Evolutionary conservation across 148 eudicot species (phyloP).

Genomic region (Spergularia marina): DNA sequence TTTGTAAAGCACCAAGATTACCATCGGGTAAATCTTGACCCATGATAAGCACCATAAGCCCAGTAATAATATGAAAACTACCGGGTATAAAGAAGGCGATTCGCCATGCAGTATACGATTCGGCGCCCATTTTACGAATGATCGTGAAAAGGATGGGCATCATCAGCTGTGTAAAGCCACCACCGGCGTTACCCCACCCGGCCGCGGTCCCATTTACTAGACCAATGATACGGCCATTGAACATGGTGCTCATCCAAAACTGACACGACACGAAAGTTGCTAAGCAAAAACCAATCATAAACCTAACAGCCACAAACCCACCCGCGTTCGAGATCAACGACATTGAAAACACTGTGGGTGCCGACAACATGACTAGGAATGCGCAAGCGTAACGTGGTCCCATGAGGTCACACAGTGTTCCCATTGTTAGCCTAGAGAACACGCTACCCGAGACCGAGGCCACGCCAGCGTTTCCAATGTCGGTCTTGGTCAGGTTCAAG

Average conservation of each 20-base stretch:
- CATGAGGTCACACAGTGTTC: slow-evolving; percentile 43
- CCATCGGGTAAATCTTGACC: slow-evolving; percentile 61
- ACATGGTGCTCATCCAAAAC: slow-evolving; percentile 61
- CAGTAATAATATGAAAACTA: slow-evolving; percentile 33
- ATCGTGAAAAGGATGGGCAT: slow-evolving; percentile 48
- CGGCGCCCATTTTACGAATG: slow-evolving; percentile 26
- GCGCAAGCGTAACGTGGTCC: slow-evolving; percentile 52
- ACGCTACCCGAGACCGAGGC: slow-evolving; percentile 43
- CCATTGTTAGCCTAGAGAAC: slow-evolving; percentile 40
- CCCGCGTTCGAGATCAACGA: slow-evolving; percentile 27
- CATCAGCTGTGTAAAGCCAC: slow-evolving; percentile 47
- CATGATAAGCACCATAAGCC: slow-evolving; percentile 34
- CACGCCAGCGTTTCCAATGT: slow-evolving; percentile 36
- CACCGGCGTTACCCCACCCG: slow-evolving; percentile 59
- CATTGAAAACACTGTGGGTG: slow-evolving; percentile 47
- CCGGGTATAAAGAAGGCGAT: slow-evolving; percentile 50
- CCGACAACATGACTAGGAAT: slow-evolving; percentile 38
- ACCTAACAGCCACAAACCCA: slow-evolving; percentile 42
- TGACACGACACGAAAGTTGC: slow-evolving; percentile 54
- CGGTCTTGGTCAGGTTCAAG: slow-evolving; percentile 31
- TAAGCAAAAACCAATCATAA: slow-evolving; percentile 43
- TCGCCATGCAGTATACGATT: slow-evolving; percentile 50
- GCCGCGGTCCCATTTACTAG: slow-evolving; percentile 47
- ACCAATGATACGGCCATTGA: slow-evolving; percentile 40
- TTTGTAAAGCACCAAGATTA: slow-evolving; percentile 36